A percentile compares a stretch with the other conserved stretches of the same genome.
These are phyloP conservation scores for Parastagonospora avenae DNA, from an alignment of 2,329 filamentous ascomycete species.

Conservation along the genomic window DNA sequence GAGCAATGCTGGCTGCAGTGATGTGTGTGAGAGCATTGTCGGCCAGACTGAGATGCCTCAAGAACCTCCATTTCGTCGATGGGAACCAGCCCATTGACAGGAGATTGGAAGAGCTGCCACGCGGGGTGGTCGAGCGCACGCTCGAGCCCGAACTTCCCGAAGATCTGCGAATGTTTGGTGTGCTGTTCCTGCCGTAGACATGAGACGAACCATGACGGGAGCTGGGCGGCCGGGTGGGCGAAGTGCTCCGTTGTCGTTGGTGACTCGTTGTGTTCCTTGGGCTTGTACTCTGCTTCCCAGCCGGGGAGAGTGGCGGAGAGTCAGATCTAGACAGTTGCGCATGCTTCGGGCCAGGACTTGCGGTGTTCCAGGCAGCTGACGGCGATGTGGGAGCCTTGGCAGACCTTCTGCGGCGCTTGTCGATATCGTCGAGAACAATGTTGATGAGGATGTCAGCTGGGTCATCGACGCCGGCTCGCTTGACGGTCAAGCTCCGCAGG, in stretches of 20 bases:
- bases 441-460: constrained; percentile 87
- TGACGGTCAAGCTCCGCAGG: constrained; percentile 84
- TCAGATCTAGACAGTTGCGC: constrained; percentile 71
- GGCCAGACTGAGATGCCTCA: constrained; percentile 87
- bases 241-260: constrained; percentile 72
- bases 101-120: constrained; percentile 78
- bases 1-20: constrained; percentile 73
- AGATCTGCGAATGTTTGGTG: constrained; percentile 78
- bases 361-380: constrained; percentile 69
- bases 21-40: constrained; percentile 90
- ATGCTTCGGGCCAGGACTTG: constrained; percentile 67
- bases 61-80: constrained; percentile 89
- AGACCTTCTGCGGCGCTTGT: constrained; percentile 84
- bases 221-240: constrained; percentile 76
- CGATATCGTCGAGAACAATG: constrained; percentile 95
- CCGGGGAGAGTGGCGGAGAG: constrained; percentile 58
- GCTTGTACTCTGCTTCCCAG: constrained; percentile 55
- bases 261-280: constrained; percentile 48
- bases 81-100: constrained; percentile 74
- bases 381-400: constrained; percentile 85
- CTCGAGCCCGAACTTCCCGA: constrained; percentile 92
- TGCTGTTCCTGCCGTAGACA: constrained; percentile 64
- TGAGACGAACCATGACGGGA: constrained; percentile 72
- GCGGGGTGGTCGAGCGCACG: constrained; percentile 59
- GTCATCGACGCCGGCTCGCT: constrained; percentile 85